A percentile compares a stretch with the other conserved stretches of the same genome.
phyloP scores from a whole-genome alignment of 1,139 yeast species.

The Yamadazyma taylorii region DNA sequence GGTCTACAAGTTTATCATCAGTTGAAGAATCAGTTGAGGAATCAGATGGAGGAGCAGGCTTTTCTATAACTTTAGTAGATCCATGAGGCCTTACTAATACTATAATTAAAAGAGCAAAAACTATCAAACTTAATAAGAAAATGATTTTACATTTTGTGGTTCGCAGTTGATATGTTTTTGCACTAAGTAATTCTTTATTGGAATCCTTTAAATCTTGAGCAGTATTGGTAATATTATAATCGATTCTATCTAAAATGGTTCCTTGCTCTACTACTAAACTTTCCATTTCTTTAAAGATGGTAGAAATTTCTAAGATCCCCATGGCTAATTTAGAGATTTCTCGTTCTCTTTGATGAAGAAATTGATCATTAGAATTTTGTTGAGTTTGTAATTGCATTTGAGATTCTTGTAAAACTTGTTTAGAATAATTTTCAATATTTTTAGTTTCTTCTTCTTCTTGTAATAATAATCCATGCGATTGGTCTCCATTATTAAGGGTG shows the following conservation, averaged over 20 bases:
- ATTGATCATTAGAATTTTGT: conserved; percentile 19
- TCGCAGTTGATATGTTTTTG: conserved; percentile 79
- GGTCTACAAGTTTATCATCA: neutral
- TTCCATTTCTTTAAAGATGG: conserved; percentile 92
- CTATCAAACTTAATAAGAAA: conserved; percentile 66
- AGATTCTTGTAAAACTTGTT: conserved; percentile 42
- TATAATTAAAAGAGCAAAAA: conserved; percentile 68
- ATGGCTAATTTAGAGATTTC: conserved; percentile 90
- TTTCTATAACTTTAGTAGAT: conserved; percentile 25
- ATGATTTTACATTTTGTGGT: conserved; percentile 91
- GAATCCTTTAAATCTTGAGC: conserved; percentile 75
- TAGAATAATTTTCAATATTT: conserved; percentile 46
- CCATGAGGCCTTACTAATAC: conserved; percentile 65
- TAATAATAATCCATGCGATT: conserved; percentile 25
- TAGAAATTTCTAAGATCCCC: conserved; percentile 90
- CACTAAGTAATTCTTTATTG: conserved; percentile 72
- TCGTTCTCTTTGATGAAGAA: conserved; percentile 71
- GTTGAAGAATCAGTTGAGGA: conserved; percentile 3
- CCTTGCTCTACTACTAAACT: conserved; percentile 94
- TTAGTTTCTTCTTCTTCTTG: conserved; percentile 41
- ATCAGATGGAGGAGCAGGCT: conserved; percentile 16
- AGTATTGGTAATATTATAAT: conserved; percentile 82
- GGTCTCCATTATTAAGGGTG: neutral
- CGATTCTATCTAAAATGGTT: conserved; percentile 87
- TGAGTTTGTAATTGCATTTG: conserved; percentile 44